Conservation (phyloP, 2,329 filamentous ascomycete genomes). For the Arthrobotrys megalospora region DNA sequence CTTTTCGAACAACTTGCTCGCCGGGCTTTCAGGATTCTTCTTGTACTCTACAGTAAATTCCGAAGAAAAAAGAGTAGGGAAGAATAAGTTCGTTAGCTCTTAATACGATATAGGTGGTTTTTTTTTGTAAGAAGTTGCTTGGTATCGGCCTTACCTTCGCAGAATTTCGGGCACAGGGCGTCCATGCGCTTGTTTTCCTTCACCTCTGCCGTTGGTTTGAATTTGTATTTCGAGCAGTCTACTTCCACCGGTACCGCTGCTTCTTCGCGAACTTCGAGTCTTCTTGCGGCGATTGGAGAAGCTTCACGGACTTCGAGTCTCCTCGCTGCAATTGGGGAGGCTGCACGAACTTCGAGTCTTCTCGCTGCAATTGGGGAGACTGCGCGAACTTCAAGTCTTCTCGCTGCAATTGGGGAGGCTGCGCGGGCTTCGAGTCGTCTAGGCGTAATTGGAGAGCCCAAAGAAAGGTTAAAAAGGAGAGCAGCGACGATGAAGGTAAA, state of each 20-base stretch:
- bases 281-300: not conserved
- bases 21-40: too few species aligned
- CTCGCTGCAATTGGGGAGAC: not conserved
- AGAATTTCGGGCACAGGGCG: not conserved
- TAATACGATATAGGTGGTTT: too few species aligned
- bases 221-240: conserved; percentile 1
- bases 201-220: not conserved
- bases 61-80: too few species aligned
- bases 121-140: not conserved
- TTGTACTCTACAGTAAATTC: too few species aligned
- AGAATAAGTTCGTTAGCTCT: too few species aligned
- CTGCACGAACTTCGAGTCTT: not conserved
- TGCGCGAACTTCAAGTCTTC: conserved; percentile 1
- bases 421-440: not conserved
- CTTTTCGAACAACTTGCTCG: too few species aligned
- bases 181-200: not conserved
- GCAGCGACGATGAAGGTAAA: not conserved
- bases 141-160: not conserved
- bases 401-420: not conserved
- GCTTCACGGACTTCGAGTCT: not conserved
- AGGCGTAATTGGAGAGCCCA: not conserved
- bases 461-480: conserved; percentile 1
- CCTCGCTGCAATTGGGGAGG: not conserved
- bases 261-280: conserved; percentile 1
- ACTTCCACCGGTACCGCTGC: not conserved